phyloP scores from a whole-genome alignment of 805 yeast genomes.

The Wickerhamomyces bisporus region DNA sequence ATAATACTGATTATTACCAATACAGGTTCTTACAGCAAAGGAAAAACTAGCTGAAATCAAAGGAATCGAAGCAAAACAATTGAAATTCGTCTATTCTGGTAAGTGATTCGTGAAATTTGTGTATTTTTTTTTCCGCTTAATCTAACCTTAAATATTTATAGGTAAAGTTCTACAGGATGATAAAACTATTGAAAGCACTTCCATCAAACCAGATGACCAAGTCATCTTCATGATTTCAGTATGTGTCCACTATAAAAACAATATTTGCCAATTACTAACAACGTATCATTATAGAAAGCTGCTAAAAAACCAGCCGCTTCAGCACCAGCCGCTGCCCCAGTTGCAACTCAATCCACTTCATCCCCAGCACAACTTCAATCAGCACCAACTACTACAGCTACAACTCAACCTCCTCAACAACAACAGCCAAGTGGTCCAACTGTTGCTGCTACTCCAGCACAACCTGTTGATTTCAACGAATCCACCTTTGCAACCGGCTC shows the following conservation, averaged over 20 bases:
- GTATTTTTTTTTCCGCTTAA: too few relatives aligned
- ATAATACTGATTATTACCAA: too few relatives aligned
- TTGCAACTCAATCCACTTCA: slow-evolving; percentile 15
- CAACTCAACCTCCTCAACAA: slow-evolving; percentile 15
- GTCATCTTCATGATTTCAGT: slow-evolving; percentile 87
- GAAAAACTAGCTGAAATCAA: slow-evolving; percentile 64
- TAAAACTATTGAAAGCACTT: slow-evolving; percentile 64
- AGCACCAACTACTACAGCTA: slow-evolving; percentile 19
- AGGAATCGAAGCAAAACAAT: slow-evolving; percentile 63
- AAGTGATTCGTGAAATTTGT: slow-evolving; percentile 10
- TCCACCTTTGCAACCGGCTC: slow-evolving; percentile 73
- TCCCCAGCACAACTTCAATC: slow-evolving; percentile 13
- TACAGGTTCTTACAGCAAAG: slow-evolving; percentile 60
- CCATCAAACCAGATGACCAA: slow-evolving; percentile 79
- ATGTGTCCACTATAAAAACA: slow-evolving; percentile 28
- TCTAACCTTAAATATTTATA: too few relatives aligned
- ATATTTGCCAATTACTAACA: slow-evolving; percentile 2
- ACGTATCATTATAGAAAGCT: slow-evolving; percentile 17
- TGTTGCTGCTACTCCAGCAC: slow-evolving; percentile 13
- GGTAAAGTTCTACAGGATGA: slow-evolving; percentile 84
- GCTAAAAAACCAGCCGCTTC: slow-evolving; percentile 24
- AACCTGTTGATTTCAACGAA: slow-evolving; percentile 21
- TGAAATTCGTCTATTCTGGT: slow-evolving; percentile 89
- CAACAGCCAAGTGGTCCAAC: slow-evolving; percentile 24
- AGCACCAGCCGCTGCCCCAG: slow-evolving; percentile 22